Conservation (phyloP, 495 filamentous ascomycete genomes). For the Physcia stellaris region DNA sequence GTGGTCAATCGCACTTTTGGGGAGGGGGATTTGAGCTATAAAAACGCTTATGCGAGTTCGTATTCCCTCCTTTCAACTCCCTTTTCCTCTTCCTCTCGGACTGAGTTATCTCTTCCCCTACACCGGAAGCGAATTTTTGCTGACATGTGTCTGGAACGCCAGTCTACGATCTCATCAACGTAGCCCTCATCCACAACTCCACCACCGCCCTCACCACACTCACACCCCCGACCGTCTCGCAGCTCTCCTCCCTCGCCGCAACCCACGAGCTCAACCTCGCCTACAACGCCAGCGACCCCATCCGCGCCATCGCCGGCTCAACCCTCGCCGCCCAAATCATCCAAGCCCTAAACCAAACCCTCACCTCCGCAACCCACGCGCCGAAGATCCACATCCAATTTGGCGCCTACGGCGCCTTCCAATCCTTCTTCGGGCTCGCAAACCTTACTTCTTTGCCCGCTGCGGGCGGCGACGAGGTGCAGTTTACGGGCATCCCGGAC, state of each 20-base stretch:
- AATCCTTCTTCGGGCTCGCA: conserved; percentile 39
- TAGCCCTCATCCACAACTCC: conserved; percentile 39
- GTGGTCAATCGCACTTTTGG: conserved; percentile 46
- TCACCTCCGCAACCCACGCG: conserved; percentile 21
- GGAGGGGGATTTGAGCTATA: conserved; percentile 40
- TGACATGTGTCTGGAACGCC: not conserved
- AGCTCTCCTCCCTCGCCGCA: conserved; percentile 33
- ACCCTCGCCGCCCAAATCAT: conserved; percentile 34
- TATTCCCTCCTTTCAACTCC: not conserved
- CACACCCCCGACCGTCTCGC: conserved; percentile 22
- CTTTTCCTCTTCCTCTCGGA: not conserved
- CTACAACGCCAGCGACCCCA: conserved; percentile 32
- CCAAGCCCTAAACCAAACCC: conserved; percentile 28
- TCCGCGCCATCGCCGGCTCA: conserved; percentile 34
- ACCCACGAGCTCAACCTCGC: conserved; percentile 38
- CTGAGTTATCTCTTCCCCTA: no score
- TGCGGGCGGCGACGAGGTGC: conserved; percentile 10
- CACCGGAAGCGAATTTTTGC: not conserved
- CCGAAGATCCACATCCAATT: conserved; percentile 34
- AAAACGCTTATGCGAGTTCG: conserved; percentile 56
- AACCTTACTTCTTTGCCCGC: conserved; percentile 22
- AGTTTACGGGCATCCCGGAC: conserved; percentile 36
- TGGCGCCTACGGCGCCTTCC: conserved; percentile 36
- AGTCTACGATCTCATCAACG: conserved; percentile 44
- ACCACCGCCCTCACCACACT: conserved; percentile 21